These are phyloP conservation scores for Musa beccarii DNA, from an alignment of 176 grass and related monocot species.

Conservation along the genomic window DNA sequence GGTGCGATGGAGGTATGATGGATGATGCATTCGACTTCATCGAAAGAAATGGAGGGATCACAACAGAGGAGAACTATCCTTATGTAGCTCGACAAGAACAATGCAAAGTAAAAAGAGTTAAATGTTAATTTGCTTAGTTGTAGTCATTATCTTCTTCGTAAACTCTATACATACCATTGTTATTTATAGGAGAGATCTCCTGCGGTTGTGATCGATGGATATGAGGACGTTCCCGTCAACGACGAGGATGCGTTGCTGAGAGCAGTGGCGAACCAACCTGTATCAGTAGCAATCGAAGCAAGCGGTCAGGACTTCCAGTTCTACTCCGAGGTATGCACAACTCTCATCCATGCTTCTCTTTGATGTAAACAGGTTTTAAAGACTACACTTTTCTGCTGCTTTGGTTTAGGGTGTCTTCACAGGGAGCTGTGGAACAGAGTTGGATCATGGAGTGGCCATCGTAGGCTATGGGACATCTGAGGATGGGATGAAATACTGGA, in stretches of 20 bases:
- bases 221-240: constrained; percentile 47
- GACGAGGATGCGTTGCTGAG: constrained; percentile 44
- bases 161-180: no score
- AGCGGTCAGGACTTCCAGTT: constrained; percentile 52
- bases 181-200: constrained; percentile 34
- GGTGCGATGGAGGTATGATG: constrained; percentile 76
- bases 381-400: no score
- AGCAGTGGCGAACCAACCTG: constrained; percentile 50
- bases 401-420: constrained; percentile 63
- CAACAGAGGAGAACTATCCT: constrained; percentile 51
- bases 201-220: constrained; percentile 50
- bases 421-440: background rate
- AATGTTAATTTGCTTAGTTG: no score
- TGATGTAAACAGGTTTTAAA: no score
- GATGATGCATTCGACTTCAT: constrained; percentile 71
- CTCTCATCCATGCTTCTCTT: no score
- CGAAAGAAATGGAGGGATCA: constrained; percentile 52
- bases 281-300: constrained; percentile 59
- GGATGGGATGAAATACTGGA: background rate
- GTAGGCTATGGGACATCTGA: constrained; percentile 5
- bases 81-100: constrained; percentile 34
- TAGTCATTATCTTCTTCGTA: no score
- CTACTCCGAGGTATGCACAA: constrained; percentile 50
- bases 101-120: constrained; percentile 8
- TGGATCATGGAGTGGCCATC: constrained; percentile 5